phyloP scores from a whole-genome alignment of 2,329 filamentous ascomycete species.

The Talaromyces pinophilus region DNA sequence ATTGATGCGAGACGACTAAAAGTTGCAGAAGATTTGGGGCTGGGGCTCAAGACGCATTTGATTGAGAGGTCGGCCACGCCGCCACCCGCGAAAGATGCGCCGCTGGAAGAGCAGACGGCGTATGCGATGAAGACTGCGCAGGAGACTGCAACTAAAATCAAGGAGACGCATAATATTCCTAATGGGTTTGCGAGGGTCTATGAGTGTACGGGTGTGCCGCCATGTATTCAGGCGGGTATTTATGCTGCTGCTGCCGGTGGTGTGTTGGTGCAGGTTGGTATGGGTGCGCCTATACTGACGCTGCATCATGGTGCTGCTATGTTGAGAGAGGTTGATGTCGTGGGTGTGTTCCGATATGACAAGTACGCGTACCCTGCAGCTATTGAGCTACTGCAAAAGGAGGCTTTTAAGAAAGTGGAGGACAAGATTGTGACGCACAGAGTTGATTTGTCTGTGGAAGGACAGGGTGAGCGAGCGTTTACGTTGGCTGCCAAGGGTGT shows the following conservation, averaged over 20 bases:
- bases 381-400: slow-evolving; percentile 54
- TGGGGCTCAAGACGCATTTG: slow-evolving; percentile 40
- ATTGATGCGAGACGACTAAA: slow-evolving; percentile 59
- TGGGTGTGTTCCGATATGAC: slow-evolving; percentile 60
- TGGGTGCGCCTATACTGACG: slow-evolving; percentile 58
- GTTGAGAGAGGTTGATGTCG: slow-evolving; percentile 57
- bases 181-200: slow-evolving; percentile 48
- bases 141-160: slow-evolving; percentile 37
- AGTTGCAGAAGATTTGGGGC: slow-evolving; percentile 51
- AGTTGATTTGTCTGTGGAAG: slow-evolving; percentile 44
- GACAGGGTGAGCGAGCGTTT: slow-evolving; percentile 55
- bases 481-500: slow-evolving; percentile 52
- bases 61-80: slow-evolving; percentile 38
- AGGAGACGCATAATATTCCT: slow-evolving; percentile 29
- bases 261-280: slow-evolving; percentile 57
- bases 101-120: slow-evolving; percentile 36
- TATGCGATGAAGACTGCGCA: slow-evolving; percentile 41
- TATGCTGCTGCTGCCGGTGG: slow-evolving; percentile 52
- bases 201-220: slow-evolving; percentile 49
- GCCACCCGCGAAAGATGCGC: slow-evolving; percentile 35
- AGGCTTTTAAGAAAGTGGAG: slow-evolving; percentile 51
- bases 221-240: slow-evolving; percentile 49
- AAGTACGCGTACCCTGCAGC: slow-evolving; percentile 56
- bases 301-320: slow-evolving; percentile 58
- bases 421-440: slow-evolving; percentile 58